Evolutionary conservation across 2,329 filamentous ascomycete species (phyloP), one percentile per base, ranked within the genome.

Genomic region (Colletotrichum noveboracense): DNA sequence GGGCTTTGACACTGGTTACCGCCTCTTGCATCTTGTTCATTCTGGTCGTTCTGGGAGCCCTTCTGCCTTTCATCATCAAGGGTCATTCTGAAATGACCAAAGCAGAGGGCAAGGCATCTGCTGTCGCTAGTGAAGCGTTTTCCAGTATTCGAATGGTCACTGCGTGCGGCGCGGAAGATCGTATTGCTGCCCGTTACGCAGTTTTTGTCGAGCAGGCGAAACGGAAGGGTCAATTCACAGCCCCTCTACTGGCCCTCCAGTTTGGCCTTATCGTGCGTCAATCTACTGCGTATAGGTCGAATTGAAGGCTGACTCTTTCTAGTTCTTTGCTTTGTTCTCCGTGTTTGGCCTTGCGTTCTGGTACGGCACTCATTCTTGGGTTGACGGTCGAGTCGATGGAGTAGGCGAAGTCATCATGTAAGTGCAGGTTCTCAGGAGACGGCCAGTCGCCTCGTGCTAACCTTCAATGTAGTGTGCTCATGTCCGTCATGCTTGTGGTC

Each of bases 101-200:
- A 77, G 86, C 91, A 21, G 91, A 93, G 78, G 88, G 86, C 2
- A 91, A 89, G 78, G 90, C 91, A 1, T 88, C 88, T 2, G 88
- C 90, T 5, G 85, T 93, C 5, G 92, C 92, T 2, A 91, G 90
- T 71, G 92, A 94, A 81, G 86, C 91, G 4, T 87, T 94, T 77
- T 85, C 87, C 1, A 89, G 89, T 66, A 90, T 93, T 43, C 86
- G 91, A 8, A 93, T 93, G 87, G 86, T 94, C 38, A 87, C 89
- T 48, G 92, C 92, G 1, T 93, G 91, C 78, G 91, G 91, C 43
- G 92, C 92, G 14, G 90, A 93, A 80, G 80, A 83, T 16, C 88
- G 89, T 7, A 87, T 93, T 71, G 84, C 86, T 0, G 82, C 85
- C 64, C 90, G 88, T 38, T 93, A 92, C 79, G 82, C 87, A 16